Evolutionary conservation across 1,284 basidiomycete species (phyloP), one percentile per base, ranked within the genome.

Genomic region (Ceratobasidium theobromae): DNA sequence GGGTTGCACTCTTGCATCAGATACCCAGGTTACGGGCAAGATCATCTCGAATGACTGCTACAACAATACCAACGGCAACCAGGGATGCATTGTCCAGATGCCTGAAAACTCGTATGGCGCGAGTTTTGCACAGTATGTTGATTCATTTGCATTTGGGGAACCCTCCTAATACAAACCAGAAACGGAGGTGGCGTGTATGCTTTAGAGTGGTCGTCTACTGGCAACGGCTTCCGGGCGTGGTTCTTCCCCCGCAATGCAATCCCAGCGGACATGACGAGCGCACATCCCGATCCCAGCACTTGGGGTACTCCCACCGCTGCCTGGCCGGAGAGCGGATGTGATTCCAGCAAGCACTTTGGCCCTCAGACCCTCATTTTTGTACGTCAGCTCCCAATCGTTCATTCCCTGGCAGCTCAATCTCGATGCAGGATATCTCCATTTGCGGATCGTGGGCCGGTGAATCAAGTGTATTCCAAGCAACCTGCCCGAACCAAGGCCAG

Each of bases 131-230:
- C 32, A 27, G 58, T 64, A 41, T 27, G 57, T 27, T 28, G 12
- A n/a, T 4, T 52, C 18, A 3, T 35, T 6, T 12, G 8, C 41
- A 21, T 21, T 21, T n/a, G 6, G 12, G 43, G 6, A 45, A 14
- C 9, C 12, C 6, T 45, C 43, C 18, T 8, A 40, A 38, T 41
- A 9, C 30, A 6, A 11, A n/a, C n/a, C n/a, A 58, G 32, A 2
- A 69, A 65, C 23, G 71, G 71, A 18, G 71, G 71, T 18, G 71
- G 71, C 3, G 69, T 70, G 21, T 71, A 53, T 57, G 69, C 69
- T 23, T 57, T 69, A 23, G 57, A 69, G 68, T 75, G 76, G 68
- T 46, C 43, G 9, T 52, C 46, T 2, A 54, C 64, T 18, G 48
- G 58, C 46, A 64, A 64, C 33, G 67, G 67, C 45, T 48, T 68